Percentiles rank a stretch among this genome's conserved stretches.
Evolutionary conservation across 306 rosid genomes (phyloP).

Genomic region (Comarum palustre): DNA sequence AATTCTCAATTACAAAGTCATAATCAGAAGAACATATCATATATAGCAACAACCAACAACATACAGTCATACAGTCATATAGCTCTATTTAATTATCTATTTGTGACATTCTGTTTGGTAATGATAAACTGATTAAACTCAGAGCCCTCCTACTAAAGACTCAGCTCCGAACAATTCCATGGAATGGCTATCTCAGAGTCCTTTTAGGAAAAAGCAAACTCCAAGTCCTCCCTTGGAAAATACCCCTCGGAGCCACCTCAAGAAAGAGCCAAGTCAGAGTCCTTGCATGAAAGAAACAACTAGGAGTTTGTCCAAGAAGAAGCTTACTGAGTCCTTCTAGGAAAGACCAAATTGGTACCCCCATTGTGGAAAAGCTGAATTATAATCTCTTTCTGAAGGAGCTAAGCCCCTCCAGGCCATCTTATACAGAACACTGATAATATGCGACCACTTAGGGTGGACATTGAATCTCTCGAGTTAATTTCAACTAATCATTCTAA

Average conservation of each 20-base stretch:
- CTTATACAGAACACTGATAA: constrained; percentile 28
- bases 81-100: background rate
- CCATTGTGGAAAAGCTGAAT: constrained; percentile 26
- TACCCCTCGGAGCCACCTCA: background rate
- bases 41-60: too few relatives aligned
- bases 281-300: constrained; percentile 27
- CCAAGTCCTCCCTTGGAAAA: constrained; percentile 7
- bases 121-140: constrained; percentile 25
- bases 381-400: constrained; percentile 25
- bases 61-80: too few relatives aligned
- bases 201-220: constrained; percentile 18
- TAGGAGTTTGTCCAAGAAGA: constrained; percentile 31
- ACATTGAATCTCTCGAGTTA: too few relatives aligned
- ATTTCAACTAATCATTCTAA: too few relatives aligned
- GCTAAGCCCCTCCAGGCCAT: constrained; percentile 27
- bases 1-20: too few relatives aligned
- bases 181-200: constrained; percentile 29
- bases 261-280: constrained; percentile 14
- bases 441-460: too few relatives aligned
- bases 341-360: constrained; percentile 26
- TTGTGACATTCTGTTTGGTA: constrained; percentile 33
- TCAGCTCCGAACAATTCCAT: constrained; percentile 25
- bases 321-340: constrained; percentile 26
- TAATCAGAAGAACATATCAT: too few relatives aligned
- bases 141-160: constrained; percentile 28